These are phyloP conservation scores for Halophytophthora batemanensis DNA, from an alignment of 352 stramenopile genomes.

Conservation along the genomic window DNA sequence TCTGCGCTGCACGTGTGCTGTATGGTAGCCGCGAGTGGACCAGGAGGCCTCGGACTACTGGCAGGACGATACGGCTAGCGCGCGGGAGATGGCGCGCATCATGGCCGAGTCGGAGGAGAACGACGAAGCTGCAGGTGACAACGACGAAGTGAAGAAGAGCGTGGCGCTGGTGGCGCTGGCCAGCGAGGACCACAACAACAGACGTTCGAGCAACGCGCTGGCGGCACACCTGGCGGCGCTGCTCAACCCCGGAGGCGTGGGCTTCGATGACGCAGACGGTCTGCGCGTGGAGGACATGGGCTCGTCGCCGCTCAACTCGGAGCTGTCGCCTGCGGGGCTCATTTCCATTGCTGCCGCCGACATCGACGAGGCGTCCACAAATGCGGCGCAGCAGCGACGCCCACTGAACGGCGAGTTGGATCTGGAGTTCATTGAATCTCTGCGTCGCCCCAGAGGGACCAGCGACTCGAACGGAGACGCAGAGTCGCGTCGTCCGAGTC, in stretches of 20 bases:
- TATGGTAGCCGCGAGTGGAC: slow-evolving; percentile 55
- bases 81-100: slow-evolving; percentile 53
- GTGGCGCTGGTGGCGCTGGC: slow-evolving; percentile 22
- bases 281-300: slow-evolving; percentile 47
- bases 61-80: slow-evolving; percentile 70
- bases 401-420: slow-evolving; percentile 52
- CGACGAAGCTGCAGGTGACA: slow-evolving; percentile 24
- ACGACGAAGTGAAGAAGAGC: slow-evolving; percentile 49
- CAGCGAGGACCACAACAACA: slow-evolving; percentile 19
- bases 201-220: slow-evolving; percentile 5
- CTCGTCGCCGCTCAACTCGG: slow-evolving; percentile 37
- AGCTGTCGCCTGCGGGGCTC: slow-evolving; percentile 69
- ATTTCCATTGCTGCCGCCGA: slow-evolving; percentile 84
- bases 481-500: background rate
- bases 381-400: slow-evolving; percentile 23
- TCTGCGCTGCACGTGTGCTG: slow-evolving; percentile 1
- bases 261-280: slow-evolving; percentile 44
- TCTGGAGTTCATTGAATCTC: slow-evolving; percentile 55
- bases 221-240: slow-evolving; percentile 27
- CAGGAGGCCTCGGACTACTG: slow-evolving; percentile 72
- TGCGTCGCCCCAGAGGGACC: slow-evolving; percentile 32
- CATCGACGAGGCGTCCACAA: slow-evolving; percentile 64
- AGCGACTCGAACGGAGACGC: background rate
- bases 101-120: slow-evolving; percentile 57
- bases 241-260: slow-evolving; percentile 35